A percentile compares a stretch with the other conserved stretches of the same genome.
phyloP scores from a whole-genome alignment of 306 rosid species.

The Vigna reflexopilosa region DNA sequence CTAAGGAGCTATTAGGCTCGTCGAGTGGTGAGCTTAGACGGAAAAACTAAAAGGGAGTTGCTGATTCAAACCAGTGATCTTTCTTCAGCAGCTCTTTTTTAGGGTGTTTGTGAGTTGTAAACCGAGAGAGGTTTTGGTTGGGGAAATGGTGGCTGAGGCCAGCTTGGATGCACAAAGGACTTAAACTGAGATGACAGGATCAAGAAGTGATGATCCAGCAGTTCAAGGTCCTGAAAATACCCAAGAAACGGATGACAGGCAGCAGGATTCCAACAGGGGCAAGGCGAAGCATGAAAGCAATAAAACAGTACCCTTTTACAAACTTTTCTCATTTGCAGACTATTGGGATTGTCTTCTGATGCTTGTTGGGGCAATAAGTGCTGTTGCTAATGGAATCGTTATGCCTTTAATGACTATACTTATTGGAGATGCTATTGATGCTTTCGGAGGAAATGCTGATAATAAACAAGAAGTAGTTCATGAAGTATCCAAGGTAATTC shows the following conservation, averaged over 20 bases:
- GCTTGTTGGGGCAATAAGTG: slow-evolving; percentile 67
- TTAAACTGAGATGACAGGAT: slow-evolving; percentile 44
- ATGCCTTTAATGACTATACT: slow-evolving; percentile 63
- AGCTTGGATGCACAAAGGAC: slow-evolving; percentile 41
- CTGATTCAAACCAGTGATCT: slow-evolving; percentile 38
- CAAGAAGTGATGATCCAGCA: slow-evolving; percentile 45
- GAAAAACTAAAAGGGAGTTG: slow-evolving; percentile 6
- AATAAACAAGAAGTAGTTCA: slow-evolving; percentile 54
- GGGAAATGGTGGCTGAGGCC: slow-evolving; percentile 50
- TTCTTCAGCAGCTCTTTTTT: slow-evolving; percentile 29
- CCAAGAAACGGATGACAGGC: slow-evolving; percentile 33
- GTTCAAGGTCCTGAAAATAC: slow-evolving; percentile 38
- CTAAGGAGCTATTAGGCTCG: neutral
- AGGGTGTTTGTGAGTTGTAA: slow-evolving; percentile 25
- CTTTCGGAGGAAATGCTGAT: slow-evolving; percentile 60
- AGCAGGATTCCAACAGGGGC: slow-evolving; percentile 43
- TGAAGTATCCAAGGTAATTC: slow-evolving; percentile 60
- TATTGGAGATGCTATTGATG: slow-evolving; percentile 63
- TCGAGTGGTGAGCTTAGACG: neutral
- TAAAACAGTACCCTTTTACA: slow-evolving; percentile 67
- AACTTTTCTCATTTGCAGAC: slow-evolving; percentile 88
- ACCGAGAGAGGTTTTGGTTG: slow-evolving; percentile 6
- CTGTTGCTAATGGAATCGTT: slow-evolving; percentile 62
- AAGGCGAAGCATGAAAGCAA: slow-evolving; percentile 46
- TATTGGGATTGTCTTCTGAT: slow-evolving; percentile 64